These are phyloP conservation scores for Nemania serpens DNA, from an alignment of 2,329 filamentous ascomycete species.

Conservation along the genomic window DNA sequence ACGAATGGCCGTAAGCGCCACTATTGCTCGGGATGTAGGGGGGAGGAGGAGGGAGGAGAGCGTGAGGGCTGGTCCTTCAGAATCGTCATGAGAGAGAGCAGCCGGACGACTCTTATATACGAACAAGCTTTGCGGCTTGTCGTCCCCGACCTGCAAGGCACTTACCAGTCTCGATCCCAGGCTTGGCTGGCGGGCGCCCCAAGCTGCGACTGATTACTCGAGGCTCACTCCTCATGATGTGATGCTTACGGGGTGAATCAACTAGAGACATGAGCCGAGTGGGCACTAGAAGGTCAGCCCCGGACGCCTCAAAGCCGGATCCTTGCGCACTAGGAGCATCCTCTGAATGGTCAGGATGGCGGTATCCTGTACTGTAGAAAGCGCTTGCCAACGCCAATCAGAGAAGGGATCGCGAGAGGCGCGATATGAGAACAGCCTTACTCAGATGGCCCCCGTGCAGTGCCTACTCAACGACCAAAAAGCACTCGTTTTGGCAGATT, in stretches of 20 bases:
- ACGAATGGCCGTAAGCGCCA: constrained; percentile 15
- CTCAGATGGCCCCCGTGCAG: constrained; percentile 4
- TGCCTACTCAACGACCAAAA: background rate
- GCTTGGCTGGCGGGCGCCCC: constrained; percentile 5
- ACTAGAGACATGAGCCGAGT: constrained; percentile 8
- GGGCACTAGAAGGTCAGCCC: constrained; percentile 15
- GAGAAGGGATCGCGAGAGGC: background rate
- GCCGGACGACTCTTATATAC: constrained; percentile 22
- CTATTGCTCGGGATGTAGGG: constrained; percentile 8
- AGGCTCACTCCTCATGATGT: constrained; percentile 24
- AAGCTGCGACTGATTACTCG: constrained; percentile 26
- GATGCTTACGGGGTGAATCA: constrained; percentile 24
- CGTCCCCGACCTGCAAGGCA: background rate
- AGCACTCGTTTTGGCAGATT: background rate
- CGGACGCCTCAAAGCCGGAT: constrained; percentile 13
- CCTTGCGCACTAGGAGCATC: constrained; percentile 13
- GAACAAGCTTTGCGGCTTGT: constrained; percentile 9
- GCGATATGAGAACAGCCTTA: constrained; percentile 14
- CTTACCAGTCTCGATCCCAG: constrained; percentile 13
- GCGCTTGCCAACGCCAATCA: background rate
- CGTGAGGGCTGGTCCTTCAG: constrained; percentile 21
- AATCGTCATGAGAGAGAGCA: constrained; percentile 3
- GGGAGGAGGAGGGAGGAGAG: constrained; percentile 17
- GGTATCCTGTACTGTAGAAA: background rate
- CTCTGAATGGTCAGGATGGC: background rate